A percentile compares a stretch with the other conserved stretches of the same genome.
Evolutionary conservation across 345 rosid genomes (phyloP).

Genomic region (Eucalyptus curtisii): DNA sequence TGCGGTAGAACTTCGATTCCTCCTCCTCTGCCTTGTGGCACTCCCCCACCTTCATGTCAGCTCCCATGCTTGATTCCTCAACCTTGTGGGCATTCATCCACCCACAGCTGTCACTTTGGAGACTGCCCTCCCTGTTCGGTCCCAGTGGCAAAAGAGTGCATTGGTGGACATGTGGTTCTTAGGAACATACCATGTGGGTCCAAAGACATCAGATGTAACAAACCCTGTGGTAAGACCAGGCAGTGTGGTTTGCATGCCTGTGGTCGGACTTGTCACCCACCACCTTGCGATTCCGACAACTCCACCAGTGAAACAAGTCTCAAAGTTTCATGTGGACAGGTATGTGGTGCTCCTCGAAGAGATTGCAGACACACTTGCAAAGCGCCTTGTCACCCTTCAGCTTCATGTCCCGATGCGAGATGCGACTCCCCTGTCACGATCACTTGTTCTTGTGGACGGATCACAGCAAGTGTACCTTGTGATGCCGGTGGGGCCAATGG

Average conservation of each 20-base stretch:
- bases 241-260: slow-evolving; percentile 96
- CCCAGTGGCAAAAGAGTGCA: slow-evolving; percentile 83
- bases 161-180: slow-evolving; percentile 91
- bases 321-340: slow-evolving; percentile 81
- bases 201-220: slow-evolving; percentile 85
- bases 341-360: slow-evolving; percentile 87
- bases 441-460: slow-evolving; percentile 80
- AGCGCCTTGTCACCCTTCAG: slow-evolving; percentile 76
- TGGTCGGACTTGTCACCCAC: slow-evolving; percentile 67
- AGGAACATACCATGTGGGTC: slow-evolving; percentile 96
- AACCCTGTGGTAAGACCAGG: slow-evolving; percentile 86
- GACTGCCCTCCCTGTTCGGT: slow-evolving; percentile 96
- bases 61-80: slow-evolving; percentile 68
- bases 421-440: slow-evolving; percentile 67
- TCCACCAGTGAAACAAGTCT: slow-evolving; percentile 18
- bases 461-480: slow-evolving; percentile 68
- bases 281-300: slow-evolving; percentile 50
- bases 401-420: slow-evolving; percentile 74
- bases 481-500: slow-evolving; percentile 61
- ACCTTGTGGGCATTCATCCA: slow-evolving; percentile 79
- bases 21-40: slow-evolving; percentile 95
- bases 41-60: slow-evolving; percentile 83
- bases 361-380: slow-evolving; percentile 88
- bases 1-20: slow-evolving; percentile 88
- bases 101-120: slow-evolving; percentile 96